Percentiles rank a stretch among this genome's conserved stretches.
Conservation (phyloP, 345 rosid species). For the Eucalyptus erythrocorys region DNA sequence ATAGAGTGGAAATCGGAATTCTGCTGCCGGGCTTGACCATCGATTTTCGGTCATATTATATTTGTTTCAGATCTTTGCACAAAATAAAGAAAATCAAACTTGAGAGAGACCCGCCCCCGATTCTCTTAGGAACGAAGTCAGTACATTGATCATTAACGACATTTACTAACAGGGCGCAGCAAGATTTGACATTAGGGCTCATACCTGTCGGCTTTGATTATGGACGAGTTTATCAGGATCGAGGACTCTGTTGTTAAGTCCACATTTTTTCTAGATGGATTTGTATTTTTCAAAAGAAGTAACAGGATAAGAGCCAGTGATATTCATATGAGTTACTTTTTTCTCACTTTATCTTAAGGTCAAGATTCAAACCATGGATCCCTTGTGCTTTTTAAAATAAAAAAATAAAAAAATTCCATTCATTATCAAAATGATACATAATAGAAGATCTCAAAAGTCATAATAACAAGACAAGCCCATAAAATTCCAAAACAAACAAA, state of each 20-base stretch:
- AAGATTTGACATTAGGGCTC: not conserved
- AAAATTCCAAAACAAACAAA: no score
- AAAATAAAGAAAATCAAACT: not conserved
- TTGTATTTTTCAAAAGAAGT: not conserved
- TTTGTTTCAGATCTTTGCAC: not conserved
- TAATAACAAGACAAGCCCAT: no score
- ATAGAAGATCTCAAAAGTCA: no score
- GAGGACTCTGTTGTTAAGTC: not conserved
- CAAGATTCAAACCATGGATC: not conserved
- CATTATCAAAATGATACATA: no score
- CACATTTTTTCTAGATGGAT: not conserved
- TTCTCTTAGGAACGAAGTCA: not conserved
- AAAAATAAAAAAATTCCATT: no score
- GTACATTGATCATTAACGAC: not conserved
- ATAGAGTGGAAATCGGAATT: not conserved
- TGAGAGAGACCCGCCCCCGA: not conserved
- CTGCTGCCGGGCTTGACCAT: accelerated
- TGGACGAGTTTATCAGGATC: not conserved
- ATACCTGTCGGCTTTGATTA: not conserved
- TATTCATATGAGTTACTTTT: not conserved
- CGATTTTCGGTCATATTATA: not conserved
- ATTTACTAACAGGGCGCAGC: not conserved
- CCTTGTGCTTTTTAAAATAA: no score
- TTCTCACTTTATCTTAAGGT: not conserved
- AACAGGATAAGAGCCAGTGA: not conserved